phyloP scores from a whole-genome alignment of 2,329 filamentous ascomycete species.

The Fusarium piperis region DNA sequence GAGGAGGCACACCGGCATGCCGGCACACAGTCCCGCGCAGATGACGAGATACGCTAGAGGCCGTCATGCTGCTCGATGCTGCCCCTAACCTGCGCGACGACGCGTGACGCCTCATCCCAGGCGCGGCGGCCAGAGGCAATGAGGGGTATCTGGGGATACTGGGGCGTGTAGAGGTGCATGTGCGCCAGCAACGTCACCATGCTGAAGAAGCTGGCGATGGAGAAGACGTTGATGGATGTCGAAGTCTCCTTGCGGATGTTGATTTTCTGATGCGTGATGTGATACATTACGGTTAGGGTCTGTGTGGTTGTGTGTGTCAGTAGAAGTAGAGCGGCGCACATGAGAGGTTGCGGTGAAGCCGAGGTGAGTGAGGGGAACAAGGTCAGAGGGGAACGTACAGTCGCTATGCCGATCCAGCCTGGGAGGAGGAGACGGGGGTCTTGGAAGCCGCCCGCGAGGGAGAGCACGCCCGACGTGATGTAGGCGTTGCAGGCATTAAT shows the following conservation, averaged over 20 bases:
- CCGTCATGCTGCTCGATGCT: conserved; percentile 45
- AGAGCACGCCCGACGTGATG: conserved; percentile 76
- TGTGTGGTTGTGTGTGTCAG: conserved; percentile 44
- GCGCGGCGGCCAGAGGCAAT: conserved; percentile 52
- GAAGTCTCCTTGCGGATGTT: conserved; percentile 83
- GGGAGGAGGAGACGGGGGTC: conserved; percentile 77
- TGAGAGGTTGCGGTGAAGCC: neutral
- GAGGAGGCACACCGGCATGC: neutral
- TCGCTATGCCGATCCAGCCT: conserved; percentile 82
- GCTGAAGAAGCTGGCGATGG: conserved; percentile 78
- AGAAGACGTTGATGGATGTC: conserved; percentile 80
- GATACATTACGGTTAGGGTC: conserved; percentile 79
- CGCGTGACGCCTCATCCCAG: conserved; percentile 48
- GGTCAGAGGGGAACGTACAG: conserved; percentile 56
- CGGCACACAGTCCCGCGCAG: neutral
- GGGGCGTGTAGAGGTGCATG: conserved; percentile 69
- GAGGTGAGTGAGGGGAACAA: conserved; percentile 5
- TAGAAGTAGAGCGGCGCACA: neutral
- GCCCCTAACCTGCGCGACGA: conserved; percentile 44
- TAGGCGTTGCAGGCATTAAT: conserved; percentile 80
- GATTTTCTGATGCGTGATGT: conserved; percentile 80
- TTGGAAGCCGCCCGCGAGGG: conserved; percentile 74
- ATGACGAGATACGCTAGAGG: conserved; percentile 26
- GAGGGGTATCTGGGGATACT: conserved; percentile 69
- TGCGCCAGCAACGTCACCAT: conserved; percentile 76